phyloP scores from a whole-genome alignment of 495 filamentous ascomycete species.

The Lepidopterella palustris region DNA sequence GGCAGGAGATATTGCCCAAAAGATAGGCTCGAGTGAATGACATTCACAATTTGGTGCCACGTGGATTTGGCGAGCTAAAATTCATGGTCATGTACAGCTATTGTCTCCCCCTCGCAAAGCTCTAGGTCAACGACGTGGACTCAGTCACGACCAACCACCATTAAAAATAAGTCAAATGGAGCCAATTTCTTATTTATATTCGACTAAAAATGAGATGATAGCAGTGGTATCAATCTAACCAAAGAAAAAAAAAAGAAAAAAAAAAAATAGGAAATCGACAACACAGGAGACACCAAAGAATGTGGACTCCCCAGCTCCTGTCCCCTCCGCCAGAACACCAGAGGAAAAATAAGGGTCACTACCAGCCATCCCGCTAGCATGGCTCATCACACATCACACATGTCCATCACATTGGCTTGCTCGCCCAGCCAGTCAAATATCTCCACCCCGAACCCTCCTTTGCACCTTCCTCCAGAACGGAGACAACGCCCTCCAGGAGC shows the following conservation, averaged over 20 bases:
- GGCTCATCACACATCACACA: constrained; percentile 7
- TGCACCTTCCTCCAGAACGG: constrained; percentile 78
- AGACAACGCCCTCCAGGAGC: constrained; percentile 67
- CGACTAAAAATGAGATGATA: neutral
- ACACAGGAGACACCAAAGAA: neutral
- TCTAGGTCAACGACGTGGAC: neutral
- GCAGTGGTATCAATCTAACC: constrained; percentile 4
- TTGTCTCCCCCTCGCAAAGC: no score
- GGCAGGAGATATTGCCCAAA: no score
- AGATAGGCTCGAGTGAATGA: no score
- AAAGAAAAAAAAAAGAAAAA: neutral
- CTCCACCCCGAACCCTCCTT: constrained; percentile 77
- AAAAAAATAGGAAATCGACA: neutral
- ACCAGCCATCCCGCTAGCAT: neutral
- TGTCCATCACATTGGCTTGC: constrained; percentile 48
- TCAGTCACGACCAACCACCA: neutral
- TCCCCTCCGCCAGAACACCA: constrained; percentile 24
- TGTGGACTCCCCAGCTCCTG: neutral
- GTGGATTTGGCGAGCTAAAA: no score
- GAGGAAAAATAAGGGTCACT: neutral
- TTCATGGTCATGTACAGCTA: no score
- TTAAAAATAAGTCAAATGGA: neutral
- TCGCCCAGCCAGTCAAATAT: constrained; percentile 78
- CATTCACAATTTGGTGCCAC: no score
- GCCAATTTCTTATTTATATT: neutral